Conservation (phyloP, 1,139 yeast species). For the Sugiyamaella xylanicola region DNA sequence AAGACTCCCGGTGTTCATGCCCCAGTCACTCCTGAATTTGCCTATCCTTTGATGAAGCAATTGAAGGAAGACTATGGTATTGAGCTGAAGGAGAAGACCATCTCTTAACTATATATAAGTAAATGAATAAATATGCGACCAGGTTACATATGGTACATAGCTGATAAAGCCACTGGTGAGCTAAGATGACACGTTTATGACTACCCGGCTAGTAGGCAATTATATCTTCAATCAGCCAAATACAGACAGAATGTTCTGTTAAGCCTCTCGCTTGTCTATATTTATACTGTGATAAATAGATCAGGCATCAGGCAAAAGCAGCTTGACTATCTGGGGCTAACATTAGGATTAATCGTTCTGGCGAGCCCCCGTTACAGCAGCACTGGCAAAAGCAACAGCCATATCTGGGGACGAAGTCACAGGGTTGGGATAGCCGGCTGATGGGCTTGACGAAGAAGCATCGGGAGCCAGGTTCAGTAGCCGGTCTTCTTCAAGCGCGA, state of each 20-base stretch:
- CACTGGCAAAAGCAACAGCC: conserved; percentile 17
- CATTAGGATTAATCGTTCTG: too few species aligned
- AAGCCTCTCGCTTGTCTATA: too few species aligned
- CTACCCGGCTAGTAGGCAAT: too few species aligned
- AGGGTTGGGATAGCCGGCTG: neutral
- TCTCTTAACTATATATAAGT: conserved; percentile 20
- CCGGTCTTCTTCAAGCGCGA: conserved; percentile 40
- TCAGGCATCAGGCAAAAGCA: too few species aligned
- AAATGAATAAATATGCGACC: conserved; percentile 7
- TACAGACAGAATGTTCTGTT: too few species aligned
- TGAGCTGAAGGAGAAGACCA: conserved; percentile 79
- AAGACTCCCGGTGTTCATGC: conserved; percentile 83
- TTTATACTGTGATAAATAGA: too few species aligned
- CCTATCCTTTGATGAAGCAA: conserved; percentile 86
- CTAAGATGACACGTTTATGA: too few species aligned
- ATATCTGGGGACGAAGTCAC: conserved; percentile 9
- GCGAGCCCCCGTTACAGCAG: conserved; percentile 9
- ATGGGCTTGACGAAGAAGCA: neutral
- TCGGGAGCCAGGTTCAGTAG: conserved; percentile 19
- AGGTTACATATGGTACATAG: too few species aligned
- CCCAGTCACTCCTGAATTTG: conserved; percentile 88
- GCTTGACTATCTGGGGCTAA: too few species aligned
- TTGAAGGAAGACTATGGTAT: conserved; percentile 89
- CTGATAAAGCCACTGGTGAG: too few species aligned
- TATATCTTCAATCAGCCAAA: too few species aligned